These are phyloP conservation scores for Boletus insuetus DNA, from an alignment of 768 basidiomycete species.

Conservation along the genomic window DNA sequence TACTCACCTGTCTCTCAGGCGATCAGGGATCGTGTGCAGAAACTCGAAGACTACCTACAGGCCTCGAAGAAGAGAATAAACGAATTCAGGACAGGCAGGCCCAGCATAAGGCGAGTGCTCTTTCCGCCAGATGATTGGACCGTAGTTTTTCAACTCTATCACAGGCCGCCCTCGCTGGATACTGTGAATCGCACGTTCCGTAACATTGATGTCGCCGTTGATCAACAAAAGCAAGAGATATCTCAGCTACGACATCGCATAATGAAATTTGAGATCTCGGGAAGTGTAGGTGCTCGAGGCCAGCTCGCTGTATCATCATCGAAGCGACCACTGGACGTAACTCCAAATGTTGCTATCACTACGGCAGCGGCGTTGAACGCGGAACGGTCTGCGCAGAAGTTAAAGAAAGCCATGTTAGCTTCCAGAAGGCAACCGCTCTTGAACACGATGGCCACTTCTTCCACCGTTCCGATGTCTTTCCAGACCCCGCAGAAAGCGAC, in stretches of 20 bases:
- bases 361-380: slow-evolving; percentile 82
- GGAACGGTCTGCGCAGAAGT: slow-evolving; percentile 65
- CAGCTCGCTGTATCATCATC: slow-evolving; percentile 39
- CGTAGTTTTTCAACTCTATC: not conserved
- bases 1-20: slow-evolving; percentile 38
- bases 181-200: slow-evolving; percentile 79
- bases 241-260: slow-evolving; percentile 51
- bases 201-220: slow-evolving; percentile 75
- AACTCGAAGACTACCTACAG: slow-evolving; percentile 73
- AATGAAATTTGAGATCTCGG: slow-evolving; percentile 44
- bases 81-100: slow-evolving; percentile 58
- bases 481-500: slow-evolving; percentile 28
- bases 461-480: slow-evolving; percentile 23
- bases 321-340: slow-evolving; percentile 43
- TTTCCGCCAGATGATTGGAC: not conserved
- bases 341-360: slow-evolving; percentile 65
- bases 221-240: slow-evolving; percentile 58
- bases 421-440: slow-evolving; percentile 64
- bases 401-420: slow-evolving; percentile 65
- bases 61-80: slow-evolving; percentile 67
- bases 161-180: slow-evolving; percentile 80
- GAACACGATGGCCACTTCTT: slow-evolving; percentile 48
- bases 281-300: slow-evolving; percentile 34
- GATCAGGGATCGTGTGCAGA: slow-evolving; percentile 71
- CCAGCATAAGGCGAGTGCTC: slow-evolving; percentile 54